phyloP scores from a whole-genome alignment of 192 early-diverging fungal species.

The Endogone sp. region DNA sequence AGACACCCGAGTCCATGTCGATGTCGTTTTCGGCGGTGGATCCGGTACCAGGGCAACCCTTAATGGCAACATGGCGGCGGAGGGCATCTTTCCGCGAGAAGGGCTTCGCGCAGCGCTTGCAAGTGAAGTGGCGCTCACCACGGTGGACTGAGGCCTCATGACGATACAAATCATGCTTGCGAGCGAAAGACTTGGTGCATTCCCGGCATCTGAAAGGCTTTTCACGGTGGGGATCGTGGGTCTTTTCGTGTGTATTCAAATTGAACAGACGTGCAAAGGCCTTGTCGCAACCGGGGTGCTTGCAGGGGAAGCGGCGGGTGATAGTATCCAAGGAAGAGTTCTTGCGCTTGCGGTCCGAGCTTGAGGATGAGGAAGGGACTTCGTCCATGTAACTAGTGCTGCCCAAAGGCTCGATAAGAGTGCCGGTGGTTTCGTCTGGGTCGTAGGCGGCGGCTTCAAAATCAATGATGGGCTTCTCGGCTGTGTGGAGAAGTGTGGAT shows the following conservation, averaged over 20 bases:
- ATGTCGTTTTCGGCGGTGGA: background rate
- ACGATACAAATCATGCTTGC: conserved; percentile 74
- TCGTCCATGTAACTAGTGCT: too few relatives aligned
- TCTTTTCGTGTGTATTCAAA: conserved; percentile 70
- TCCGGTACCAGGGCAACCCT: conserved; percentile 21
- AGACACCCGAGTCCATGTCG: background rate
- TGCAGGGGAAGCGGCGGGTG: too few relatives aligned
- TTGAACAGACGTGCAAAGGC: conserved; percentile 80
- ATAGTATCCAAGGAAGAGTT: too few relatives aligned
- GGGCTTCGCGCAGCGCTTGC: conserved; percentile 43
- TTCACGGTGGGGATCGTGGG: conserved; percentile 56
- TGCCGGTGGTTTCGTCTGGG: too few relatives aligned
- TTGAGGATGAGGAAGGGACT: too few relatives aligned
- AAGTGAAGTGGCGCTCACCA: conserved; percentile 55
- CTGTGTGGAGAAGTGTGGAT: too few relatives aligned
- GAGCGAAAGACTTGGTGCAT: conserved; percentile 65
- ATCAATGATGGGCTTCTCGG: too few relatives aligned
- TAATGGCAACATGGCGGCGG: conserved; percentile 39
- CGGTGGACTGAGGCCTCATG: conserved; percentile 65
- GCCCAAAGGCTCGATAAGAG: too few relatives aligned
- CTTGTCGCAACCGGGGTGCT: conserved; percentile 58
- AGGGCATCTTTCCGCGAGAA: conserved; percentile 70
- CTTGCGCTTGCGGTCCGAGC: too few relatives aligned
- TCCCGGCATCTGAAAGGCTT: conserved; percentile 54
- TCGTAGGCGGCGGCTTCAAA: too few relatives aligned